phyloP scores from a whole-genome alignment of 257 asterid species.

The Forsythia viridissima region DNA sequence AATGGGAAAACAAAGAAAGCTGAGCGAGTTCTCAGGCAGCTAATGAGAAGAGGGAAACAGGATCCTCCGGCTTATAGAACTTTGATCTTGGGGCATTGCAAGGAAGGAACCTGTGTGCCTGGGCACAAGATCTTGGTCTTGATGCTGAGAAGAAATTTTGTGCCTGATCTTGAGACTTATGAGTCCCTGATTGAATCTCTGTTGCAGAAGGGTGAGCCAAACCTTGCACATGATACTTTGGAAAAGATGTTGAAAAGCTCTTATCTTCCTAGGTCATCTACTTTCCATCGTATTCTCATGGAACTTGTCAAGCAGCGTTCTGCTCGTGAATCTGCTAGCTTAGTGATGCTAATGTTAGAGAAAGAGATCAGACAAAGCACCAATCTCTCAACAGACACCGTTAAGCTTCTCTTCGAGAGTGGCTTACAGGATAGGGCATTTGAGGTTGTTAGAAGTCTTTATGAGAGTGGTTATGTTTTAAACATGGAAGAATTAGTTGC shows the following conservation, averaged over 20 bases:
- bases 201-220: constrained; percentile 42
- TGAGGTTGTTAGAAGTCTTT: constrained; percentile 47
- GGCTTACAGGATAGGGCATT: constrained; percentile 49
- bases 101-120: constrained; percentile 52
- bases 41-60: constrained; percentile 69
- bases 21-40: constrained; percentile 69
- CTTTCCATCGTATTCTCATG: constrained; percentile 58
- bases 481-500: constrained; percentile 48
- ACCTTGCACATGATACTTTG: constrained; percentile 62
- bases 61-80: constrained; percentile 73
- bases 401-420: constrained; percentile 40
- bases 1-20: constrained; percentile 69
- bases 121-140: constrained; percentile 60
- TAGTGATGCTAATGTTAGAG: constrained; percentile 64
- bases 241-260: constrained; percentile 67
- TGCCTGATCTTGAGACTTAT: constrained; percentile 51
- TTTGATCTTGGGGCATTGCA: constrained; percentile 71
- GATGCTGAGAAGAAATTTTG: constrained; percentile 73
- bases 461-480: constrained; percentile 53
- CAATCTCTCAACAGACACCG: constrained; percentile 61
- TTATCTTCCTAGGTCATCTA: constrained; percentile 57
- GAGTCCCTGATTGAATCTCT: constrained; percentile 63
- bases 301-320: constrained; percentile 54
- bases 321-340: constrained; percentile 55
- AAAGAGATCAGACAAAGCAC: constrained; percentile 61